Conservation (phyloP, 441 rosid genomes). For the Corymbia citriodora region DNA sequence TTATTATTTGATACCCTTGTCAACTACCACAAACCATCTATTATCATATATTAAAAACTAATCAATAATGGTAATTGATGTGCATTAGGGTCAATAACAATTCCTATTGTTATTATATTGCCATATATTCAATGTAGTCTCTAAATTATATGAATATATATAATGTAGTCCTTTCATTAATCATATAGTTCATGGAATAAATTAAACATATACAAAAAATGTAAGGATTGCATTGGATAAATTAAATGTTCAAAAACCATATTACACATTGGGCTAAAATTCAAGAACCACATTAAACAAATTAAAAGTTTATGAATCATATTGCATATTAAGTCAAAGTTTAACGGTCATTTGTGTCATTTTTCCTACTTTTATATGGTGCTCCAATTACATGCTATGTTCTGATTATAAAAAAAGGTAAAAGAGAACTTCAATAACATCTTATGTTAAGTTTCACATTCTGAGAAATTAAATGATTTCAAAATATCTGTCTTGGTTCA, state of each 20-base stretch:
- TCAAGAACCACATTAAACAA: too few relatives aligned
- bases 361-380: background rate
- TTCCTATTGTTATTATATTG: background rate
- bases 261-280: too few relatives aligned
- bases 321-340: too few relatives aligned
- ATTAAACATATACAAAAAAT: too few relatives aligned
- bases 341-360: too few relatives aligned
- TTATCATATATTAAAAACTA: rapidly evolving
- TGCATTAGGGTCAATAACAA: background rate
- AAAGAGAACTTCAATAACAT: background rate
- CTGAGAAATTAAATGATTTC: background rate
- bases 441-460: background rate
- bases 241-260: too few relatives aligned
- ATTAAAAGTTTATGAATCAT: too few relatives aligned
- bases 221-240: too few relatives aligned
- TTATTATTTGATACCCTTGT: background rate
- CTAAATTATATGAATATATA: too few relatives aligned
- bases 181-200: too few relatives aligned
- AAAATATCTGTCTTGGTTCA: background rate
- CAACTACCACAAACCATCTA: rapidly evolving
- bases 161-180: too few relatives aligned
- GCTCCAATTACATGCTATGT: background rate
- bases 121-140: too few relatives aligned
- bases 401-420: background rate
- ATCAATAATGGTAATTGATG: background rate